A percentile compares a stretch with the other conserved stretches of the same genome.
These are phyloP conservation scores for Adansonia rubrostipa DNA, from an alignment of 441 rosid genomes.

Conservation along the genomic window DNA sequence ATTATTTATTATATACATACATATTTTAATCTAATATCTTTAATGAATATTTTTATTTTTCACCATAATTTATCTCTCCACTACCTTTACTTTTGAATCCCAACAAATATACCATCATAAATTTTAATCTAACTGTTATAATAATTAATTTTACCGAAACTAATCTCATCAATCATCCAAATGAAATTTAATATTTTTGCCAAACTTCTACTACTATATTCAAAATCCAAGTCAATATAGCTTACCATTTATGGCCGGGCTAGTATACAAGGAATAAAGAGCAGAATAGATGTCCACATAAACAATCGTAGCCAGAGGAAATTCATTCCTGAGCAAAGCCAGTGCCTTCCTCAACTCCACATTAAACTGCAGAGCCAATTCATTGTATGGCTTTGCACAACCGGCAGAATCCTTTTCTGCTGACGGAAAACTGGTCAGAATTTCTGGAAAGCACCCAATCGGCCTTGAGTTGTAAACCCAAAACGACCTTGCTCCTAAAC, in stretches of 20 bases:
- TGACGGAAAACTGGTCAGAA: not conserved
- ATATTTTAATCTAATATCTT: too few relatives aligned
- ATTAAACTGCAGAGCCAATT: constrained; percentile 38
- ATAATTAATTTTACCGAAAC: too few relatives aligned
- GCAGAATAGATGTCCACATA: constrained; percentile 56
- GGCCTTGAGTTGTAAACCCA: not conserved
- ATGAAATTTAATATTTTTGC: too few relatives aligned
- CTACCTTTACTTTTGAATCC: too few relatives aligned
- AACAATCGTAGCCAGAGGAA: constrained; percentile 43
- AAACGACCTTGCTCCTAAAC: constrained; percentile 7
- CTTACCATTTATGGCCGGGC: constrained; percentile 41
- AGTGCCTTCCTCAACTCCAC: constrained; percentile 40
- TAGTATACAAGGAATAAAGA: constrained; percentile 40
- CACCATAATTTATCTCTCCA: too few relatives aligned
- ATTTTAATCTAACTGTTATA: too few relatives aligned
- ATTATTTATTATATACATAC: too few relatives aligned
- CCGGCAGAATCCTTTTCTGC: not conserved
- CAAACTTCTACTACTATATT: too few relatives aligned
- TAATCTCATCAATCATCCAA: too few relatives aligned
- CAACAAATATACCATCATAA: too few relatives aligned
- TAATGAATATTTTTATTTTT: too few relatives aligned
- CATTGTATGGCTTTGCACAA: not conserved
- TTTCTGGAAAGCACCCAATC: not conserved
- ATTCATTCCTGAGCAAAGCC: constrained; percentile 34
- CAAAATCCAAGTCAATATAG: too few relatives aligned